Percentiles rank a stretch among this genome's conserved stretches.
Conservation (phyloP, 768 basidiomycete species). For the Rhizopogon vulgaris region DNA sequence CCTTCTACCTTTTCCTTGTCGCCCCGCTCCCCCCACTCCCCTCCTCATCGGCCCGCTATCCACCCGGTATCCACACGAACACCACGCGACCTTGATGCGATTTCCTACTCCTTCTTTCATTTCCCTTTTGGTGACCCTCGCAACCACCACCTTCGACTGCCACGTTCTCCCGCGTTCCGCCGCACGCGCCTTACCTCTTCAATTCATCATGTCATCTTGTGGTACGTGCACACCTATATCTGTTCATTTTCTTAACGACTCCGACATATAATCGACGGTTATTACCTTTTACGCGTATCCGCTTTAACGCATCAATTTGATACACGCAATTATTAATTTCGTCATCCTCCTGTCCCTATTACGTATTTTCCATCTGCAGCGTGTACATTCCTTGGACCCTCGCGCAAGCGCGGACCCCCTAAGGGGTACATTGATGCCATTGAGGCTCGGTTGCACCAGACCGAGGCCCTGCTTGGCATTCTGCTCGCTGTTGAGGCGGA, state of each 20-base stretch:
- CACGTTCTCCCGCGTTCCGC: background rate
- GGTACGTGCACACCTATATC: no score
- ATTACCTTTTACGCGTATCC: background rate
- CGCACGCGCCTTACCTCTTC: no score
- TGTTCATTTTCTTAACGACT: background rate
- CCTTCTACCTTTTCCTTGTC: background rate
- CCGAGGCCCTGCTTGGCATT: slow-evolving; percentile 84
- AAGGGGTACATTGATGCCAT: slow-evolving; percentile 95
- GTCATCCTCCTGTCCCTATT: background rate
- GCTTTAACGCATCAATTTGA: background rate
- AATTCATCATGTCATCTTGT: background rate
- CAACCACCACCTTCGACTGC: background rate
- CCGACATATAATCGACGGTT: background rate
- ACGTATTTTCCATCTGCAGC: slow-evolving; percentile 30
- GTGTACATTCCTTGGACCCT: slow-evolving; percentile 75
- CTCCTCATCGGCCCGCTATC: background rate
- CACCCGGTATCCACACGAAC: background rate
- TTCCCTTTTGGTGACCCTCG: slow-evolving; percentile 1
- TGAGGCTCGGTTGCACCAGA: slow-evolving; percentile 85
- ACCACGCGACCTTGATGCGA: background rate
- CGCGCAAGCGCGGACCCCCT: slow-evolving; percentile 81
- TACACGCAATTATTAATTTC: background rate
- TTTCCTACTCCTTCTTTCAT: background rate
- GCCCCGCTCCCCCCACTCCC: background rate
- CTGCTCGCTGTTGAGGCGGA: slow-evolving; percentile 46